These are phyloP conservation scores for Blastocrithidia nonstop DNA, from an alignment of 208 protist species.

Conservation along the genomic window DNA sequence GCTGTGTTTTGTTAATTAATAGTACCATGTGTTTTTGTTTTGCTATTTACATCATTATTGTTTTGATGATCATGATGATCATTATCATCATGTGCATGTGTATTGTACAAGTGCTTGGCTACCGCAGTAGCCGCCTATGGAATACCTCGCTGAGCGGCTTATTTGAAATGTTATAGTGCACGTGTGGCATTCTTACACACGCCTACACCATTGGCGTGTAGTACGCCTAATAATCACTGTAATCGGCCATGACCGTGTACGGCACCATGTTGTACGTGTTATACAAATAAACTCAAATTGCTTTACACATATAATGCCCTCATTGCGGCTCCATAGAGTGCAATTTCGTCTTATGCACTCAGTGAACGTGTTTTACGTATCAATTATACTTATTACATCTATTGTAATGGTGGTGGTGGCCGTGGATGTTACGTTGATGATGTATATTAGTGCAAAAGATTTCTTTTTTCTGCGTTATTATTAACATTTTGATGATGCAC, in stretches of 20 bases:
- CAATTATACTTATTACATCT: neutral
- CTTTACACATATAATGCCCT: slow-evolving; percentile 35
- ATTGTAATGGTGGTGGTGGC: no score
- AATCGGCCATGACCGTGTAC: slow-evolving; percentile 42
- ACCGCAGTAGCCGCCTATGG: slow-evolving; percentile 68
- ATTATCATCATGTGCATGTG: slow-evolving; percentile 61
- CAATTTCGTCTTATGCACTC: neutral
- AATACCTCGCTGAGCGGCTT: slow-evolving; percentile 53
- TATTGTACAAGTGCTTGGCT: slow-evolving; percentile 61
- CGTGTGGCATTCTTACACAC: slow-evolving; percentile 36
- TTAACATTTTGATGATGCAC: no score
- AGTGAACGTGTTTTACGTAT: neutral
- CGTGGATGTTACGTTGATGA: no score
- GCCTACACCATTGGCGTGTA: slow-evolving; percentile 62
- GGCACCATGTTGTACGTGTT: slow-evolving; percentile 21
- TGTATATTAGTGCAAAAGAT: no score
- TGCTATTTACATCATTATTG: no score
- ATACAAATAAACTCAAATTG: slow-evolving; percentile 33
- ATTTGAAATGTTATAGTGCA: slow-evolving; percentile 63
- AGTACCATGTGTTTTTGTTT: no score
- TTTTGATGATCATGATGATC: slow-evolving; percentile 52
- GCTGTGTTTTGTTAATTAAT: no score
- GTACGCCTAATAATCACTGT: slow-evolving; percentile 67
- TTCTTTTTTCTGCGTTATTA: no score
- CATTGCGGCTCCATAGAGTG: slow-evolving; percentile 32